phyloP scores from a whole-genome alignment of 345 rosid species.

The Bruguiera gymnorhiza region DNA sequence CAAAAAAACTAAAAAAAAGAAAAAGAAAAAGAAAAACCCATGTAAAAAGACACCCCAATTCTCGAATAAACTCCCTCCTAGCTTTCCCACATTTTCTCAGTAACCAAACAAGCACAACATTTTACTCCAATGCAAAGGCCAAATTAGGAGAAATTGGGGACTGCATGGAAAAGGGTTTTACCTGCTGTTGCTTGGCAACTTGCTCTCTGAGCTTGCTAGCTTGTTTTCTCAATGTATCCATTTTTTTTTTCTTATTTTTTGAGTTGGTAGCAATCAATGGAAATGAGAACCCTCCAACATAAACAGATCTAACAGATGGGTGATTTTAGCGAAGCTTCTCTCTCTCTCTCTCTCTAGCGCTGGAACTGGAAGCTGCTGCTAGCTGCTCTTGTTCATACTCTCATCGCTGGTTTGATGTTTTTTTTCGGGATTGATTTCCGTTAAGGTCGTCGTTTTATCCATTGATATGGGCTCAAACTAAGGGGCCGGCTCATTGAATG shows the following conservation, averaged over 20 bases:
- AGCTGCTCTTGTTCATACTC: no score
- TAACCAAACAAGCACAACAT: neutral
- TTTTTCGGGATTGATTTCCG: no score
- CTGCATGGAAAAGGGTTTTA: conserved; percentile 17
- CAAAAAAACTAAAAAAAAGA: neutral
- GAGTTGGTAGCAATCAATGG: neutral
- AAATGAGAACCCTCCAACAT: neutral
- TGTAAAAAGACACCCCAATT: neutral
- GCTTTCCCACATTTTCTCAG: neutral
- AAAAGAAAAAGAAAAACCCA: neutral
- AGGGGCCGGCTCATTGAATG: no score
- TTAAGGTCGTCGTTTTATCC: no score
- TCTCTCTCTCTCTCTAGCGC: no score
- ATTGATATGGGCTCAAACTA: no score
- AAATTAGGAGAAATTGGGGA: neutral
- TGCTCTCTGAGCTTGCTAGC: conserved; percentile 92
- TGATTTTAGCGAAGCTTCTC: no score
- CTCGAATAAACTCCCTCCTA: neutral
- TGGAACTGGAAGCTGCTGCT: no score
- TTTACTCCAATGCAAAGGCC: neutral
- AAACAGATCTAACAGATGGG: neutral
- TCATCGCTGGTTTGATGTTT: no score
- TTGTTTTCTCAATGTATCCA: conserved; percentile 92
- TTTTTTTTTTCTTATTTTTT: conserved; percentile 4
- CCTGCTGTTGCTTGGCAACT: conserved; percentile 92